Evolutionary conservation across 23 red algal species (phyloP).

Genomic region (Gracilaria vermiculophylla): DNA sequence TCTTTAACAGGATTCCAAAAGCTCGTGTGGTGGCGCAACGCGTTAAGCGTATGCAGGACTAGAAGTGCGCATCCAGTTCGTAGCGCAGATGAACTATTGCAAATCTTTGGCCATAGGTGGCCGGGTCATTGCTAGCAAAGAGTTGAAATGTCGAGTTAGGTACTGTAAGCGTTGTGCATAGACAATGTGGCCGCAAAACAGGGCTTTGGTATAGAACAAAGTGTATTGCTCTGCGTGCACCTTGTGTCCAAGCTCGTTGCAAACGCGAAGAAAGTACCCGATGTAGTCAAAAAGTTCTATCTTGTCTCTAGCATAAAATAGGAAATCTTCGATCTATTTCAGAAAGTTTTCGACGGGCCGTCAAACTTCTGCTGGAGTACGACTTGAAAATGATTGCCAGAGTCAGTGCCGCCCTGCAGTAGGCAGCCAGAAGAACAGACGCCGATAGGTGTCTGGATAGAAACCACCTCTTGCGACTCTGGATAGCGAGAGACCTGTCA

Average conservation of each 20-base stretch:
- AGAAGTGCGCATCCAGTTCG: constrained; percentile 4
- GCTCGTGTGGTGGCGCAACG: not conserved
- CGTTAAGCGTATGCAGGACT: constrained; percentile 12
- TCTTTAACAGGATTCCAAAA: not conserved
- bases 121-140: not conserved
- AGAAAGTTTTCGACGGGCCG: not conserved
- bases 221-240: constrained; percentile 24
- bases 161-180: not conserved
- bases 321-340: constrained; percentile 52
- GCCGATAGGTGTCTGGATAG: constrained; percentile 33
- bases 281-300: constrained; percentile 6
- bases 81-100: constrained; percentile 24
- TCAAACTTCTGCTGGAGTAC: not conserved
- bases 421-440: not conserved
- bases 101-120: not conserved
- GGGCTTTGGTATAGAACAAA: not conserved
- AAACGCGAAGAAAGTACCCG: not conserved
- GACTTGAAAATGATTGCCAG: constrained; percentile 45
- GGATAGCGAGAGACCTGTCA: not conserved
- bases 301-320: not conserved
- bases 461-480: constrained; percentile 30
- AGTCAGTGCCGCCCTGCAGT: constrained; percentile 16
- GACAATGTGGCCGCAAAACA: constrained; percentile 6
- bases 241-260: not conserved
- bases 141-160: not conserved